Evolutionary conservation across 768 basidiomycete genomes (phyloP).

Genomic region (Phallus indusiatus): DNA sequence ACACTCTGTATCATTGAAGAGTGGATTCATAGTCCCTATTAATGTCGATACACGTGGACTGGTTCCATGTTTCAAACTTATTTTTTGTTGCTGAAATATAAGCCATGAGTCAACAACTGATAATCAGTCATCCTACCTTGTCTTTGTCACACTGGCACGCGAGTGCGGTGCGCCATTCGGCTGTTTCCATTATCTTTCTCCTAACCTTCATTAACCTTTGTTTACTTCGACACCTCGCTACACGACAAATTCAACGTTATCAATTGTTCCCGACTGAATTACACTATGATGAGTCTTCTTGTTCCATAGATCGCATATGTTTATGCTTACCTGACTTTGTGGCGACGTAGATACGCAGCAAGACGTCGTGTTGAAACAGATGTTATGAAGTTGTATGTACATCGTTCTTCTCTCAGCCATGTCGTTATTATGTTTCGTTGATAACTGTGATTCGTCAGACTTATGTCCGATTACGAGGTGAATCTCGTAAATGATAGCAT

Average conservation of each 20-base stretch:
- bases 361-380: constrained; percentile 97
- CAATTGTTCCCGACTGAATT: neutral
- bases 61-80: constrained; percentile 7
- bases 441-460: constrained; percentile 37
- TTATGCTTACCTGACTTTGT: neutral
- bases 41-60: neutral
- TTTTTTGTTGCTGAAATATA: constrained; percentile 13
- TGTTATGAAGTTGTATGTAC: constrained; percentile 92
- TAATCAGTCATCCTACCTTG: too few relatives aligned
- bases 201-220: constrained; percentile 6
- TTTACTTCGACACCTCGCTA: neutral
- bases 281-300: constrained; percentile 49
- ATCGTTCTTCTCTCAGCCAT: neutral
- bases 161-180: neutral
- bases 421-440: neutral
- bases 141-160: too few relatives aligned
- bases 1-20: constrained; percentile 66
- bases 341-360: constrained; percentile 30
- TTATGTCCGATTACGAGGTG: constrained; percentile 99
- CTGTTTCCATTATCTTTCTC: neutral
- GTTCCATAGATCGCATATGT: neutral
- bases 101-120: neutral
- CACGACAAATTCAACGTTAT: neutral
- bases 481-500: constrained; percentile 96
- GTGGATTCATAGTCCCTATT: constrained; percentile 35